A percentile compares a stretch with the other conserved stretches of the same genome.
Conservation (phyloP, 805 yeast species). For the Zygosaccharomyces rouxii region DNA sequence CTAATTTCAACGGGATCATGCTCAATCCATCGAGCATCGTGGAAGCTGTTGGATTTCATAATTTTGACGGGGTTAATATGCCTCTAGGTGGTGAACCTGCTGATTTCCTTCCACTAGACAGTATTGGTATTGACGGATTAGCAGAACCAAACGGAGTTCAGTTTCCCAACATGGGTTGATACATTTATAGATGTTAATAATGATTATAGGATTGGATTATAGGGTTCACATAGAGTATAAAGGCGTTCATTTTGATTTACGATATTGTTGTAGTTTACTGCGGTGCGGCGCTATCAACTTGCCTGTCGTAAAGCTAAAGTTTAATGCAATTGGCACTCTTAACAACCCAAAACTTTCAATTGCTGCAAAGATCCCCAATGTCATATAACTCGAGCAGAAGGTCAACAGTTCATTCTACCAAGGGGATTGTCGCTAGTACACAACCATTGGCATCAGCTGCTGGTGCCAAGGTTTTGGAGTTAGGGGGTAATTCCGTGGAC, state of each 20-base stretch:
- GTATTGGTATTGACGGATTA: conserved; percentile 29
- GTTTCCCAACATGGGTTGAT: conserved; percentile 31
- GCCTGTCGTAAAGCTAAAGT: background rate
- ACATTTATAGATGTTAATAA: conserved; percentile 3
- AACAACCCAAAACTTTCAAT: background rate
- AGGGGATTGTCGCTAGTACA: conserved; percentile 45
- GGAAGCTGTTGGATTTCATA: conserved; percentile 32
- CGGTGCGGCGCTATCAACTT: background rate
- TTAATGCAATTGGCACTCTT: background rate
- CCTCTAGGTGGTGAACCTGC: conserved; percentile 19
- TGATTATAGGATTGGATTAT: background rate
- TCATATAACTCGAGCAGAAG: conserved; percentile 14
- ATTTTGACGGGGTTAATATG: conserved; percentile 15
- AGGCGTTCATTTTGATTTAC: background rate
- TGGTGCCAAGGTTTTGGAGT: conserved; percentile 57
- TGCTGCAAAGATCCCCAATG: conserved; percentile 1
- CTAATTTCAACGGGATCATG: conserved; percentile 31
- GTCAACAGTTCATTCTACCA: conserved; percentile 14
- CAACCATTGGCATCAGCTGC: conserved; percentile 78
- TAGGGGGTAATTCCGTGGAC: conserved; percentile 72
- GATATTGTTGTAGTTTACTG: background rate
- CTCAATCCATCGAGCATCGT: conserved; percentile 31
- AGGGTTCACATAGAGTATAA: background rate
- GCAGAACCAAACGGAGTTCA: conserved; percentile 24
- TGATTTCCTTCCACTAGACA: conserved; percentile 29